phyloP scores from a whole-genome alignment of 345 rosid species.

The Dovyalis caffra region DNA sequence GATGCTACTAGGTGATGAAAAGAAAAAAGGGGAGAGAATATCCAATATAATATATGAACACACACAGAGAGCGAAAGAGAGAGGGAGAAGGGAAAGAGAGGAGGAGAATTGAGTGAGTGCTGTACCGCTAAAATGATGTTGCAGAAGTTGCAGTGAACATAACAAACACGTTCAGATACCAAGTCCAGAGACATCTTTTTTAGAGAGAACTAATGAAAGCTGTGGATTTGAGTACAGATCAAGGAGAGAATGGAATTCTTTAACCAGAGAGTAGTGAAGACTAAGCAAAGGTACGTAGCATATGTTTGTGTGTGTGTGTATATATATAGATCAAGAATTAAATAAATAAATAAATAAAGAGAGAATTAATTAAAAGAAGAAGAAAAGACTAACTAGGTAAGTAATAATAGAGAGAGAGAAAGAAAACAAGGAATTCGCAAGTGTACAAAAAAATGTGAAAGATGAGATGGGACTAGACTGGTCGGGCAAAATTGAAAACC shows the following conservation, averaged over 20 bases:
- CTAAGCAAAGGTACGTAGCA: not conserved
- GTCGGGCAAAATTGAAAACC: slow-evolving; percentile 18
- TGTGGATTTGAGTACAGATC: not conserved
- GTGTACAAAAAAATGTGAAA: slow-evolving; percentile 14
- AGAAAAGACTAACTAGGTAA: not conserved
- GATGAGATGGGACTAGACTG: slow-evolving; percentile 35
- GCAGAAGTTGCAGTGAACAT: slow-evolving; percentile 99
- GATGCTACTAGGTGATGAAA: not conserved
- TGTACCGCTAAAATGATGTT: slow-evolving; percentile 93
- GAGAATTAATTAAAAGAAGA: not conserved
- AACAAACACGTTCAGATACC: slow-evolving; percentile 81
- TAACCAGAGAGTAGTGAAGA: not conserved
- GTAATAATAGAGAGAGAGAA: slow-evolving; percentile 23
- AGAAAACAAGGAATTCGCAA: slow-evolving; percentile 8
- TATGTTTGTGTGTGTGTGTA: not conserved
- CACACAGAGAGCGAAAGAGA: not conserved
- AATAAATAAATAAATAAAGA: not conserved
- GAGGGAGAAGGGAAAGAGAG: not conserved
- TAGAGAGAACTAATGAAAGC: not conserved
- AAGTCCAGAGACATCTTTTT: slow-evolving; percentile 62
- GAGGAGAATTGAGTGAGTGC: slow-evolving; percentile 14
- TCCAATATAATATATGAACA: not conserved
- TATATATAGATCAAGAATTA: slow-evolving; percentile 19
- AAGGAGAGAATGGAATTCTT: not conserved
- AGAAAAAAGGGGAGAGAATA: not conserved